Evolutionary conservation across 2,329 filamentous ascomycete species (phyloP).

Genomic region (Onygenales sp.): DNA sequence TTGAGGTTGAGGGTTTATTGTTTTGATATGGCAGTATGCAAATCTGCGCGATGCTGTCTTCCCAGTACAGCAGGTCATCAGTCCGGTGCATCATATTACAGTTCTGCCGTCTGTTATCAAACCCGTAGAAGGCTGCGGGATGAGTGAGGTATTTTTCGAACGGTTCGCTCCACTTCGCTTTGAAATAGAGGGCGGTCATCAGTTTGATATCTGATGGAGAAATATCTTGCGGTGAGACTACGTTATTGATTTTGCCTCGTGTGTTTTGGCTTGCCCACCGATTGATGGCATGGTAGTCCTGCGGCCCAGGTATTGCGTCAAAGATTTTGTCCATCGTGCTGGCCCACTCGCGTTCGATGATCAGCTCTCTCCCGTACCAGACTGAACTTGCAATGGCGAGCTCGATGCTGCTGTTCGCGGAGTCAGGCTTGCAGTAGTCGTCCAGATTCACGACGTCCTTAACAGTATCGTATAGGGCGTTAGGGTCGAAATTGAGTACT

Average conservation of each 20-base stretch:
- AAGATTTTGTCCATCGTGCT: background rate
- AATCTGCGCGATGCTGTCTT: slow-evolving; percentile 4
- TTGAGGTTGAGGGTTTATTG: background rate
- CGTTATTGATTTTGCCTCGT: background rate
- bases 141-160: background rate
- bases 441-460: background rate
- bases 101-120: background rate
- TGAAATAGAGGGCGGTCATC: slow-evolving; percentile 6
- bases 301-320: background rate
- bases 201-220: background rate
- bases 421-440: slow-evolving; percentile 1
- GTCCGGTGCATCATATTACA: slow-evolving; percentile 3
- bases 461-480: background rate
- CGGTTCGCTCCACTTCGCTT: slow-evolving; percentile 2
- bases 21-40: slow-evolving; percentile 5
- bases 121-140: background rate
- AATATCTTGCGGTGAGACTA: background rate
- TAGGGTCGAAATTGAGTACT: background rate
- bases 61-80: slow-evolving; percentile 2
- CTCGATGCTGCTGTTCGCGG: background rate
- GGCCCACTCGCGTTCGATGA: background rate
- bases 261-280: slow-evolving; percentile 1
- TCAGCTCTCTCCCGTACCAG: background rate
- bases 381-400: slow-evolving; percentile 1
- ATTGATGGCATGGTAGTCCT: slow-evolving; percentile 1